These are phyloP conservation scores for Candida xyloterini DNA, from an alignment of 805 yeast genomes.

Conservation along the genomic window DNA sequence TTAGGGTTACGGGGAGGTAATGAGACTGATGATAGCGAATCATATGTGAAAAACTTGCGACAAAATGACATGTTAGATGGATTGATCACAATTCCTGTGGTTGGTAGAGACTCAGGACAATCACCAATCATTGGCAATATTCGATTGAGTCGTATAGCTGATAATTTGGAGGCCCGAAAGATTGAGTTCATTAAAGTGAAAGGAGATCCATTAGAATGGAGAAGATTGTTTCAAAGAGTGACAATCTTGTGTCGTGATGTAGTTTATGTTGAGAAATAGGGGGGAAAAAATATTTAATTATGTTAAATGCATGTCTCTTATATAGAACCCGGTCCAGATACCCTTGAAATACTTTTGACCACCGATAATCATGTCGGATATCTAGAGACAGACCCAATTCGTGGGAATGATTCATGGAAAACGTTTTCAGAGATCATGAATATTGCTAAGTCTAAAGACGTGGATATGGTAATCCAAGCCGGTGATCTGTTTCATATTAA, in stretches of 20 bases:
- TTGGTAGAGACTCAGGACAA: constrained; percentile 44
- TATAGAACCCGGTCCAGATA: constrained; percentile 55
- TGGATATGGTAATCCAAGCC: constrained; percentile 85
- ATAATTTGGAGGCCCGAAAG: constrained; percentile 40
- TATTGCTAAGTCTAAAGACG: constrained; percentile 66
- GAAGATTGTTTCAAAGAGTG: constrained; percentile 58
- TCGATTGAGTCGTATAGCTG: constrained; percentile 38
- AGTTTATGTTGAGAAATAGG: constrained; percentile 39
- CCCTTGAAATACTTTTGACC: constrained; percentile 75
- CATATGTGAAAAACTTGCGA: constrained; percentile 19
- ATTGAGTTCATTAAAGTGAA: constrained; percentile 53
- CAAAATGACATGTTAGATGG: constrained; percentile 32
- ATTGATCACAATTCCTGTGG: constrained; percentile 37
- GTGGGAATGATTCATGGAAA: constrained; percentile 86
- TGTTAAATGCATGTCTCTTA: constrained; percentile 36
- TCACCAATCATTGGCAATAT: constrained; percentile 46
- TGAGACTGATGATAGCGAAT: constrained; percentile 20
- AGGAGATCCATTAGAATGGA: constrained; percentile 76
- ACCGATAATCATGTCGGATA: constrained; percentile 97
- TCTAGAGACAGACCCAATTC: constrained; percentile 81
- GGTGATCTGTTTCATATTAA: constrained; percentile 93
- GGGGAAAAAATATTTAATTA: constrained; percentile 1
- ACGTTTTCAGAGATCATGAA: constrained; percentile 82
- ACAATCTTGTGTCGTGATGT: constrained; percentile 57
- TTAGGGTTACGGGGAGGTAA: constrained; percentile 37